Evolutionary conservation across 768 basidiomycete genomes (phyloP), one percentile per base, ranked within the genome.

Genomic region (Suillus subaureus): DNA sequence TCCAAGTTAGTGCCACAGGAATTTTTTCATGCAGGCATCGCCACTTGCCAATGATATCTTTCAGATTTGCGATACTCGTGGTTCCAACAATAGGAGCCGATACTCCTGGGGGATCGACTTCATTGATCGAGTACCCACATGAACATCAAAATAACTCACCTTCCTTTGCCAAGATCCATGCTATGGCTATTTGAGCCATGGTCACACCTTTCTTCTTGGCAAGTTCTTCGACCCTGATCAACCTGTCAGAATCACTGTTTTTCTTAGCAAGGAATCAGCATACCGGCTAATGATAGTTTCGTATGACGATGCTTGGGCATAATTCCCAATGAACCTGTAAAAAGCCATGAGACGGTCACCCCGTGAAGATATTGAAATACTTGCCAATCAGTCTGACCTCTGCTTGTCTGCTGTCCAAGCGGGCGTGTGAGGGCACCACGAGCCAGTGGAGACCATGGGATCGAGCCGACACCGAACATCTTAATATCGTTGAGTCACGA

Each of bases 41-140:
- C 11, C 52, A 68, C 77, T 16, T 45, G 78, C 78, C 79, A 51
- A 83, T 77, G 62, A 80, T 72, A 40, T 83, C 83, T 39, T 75
- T 72, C 26, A 84, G 68, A 40, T 80, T 78, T 55, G 80, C 72
- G 18, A 80, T 51, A 56, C 72, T 81, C 0, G 81, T 84, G 3
- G 78, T 77, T 3, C 83, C 84, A 9, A 84, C 73, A 39, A 83
- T 81, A 12, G 84, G 83, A 4, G 82, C 81, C 4, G 76, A 78
- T 18, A 84, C 77, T 21, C 64, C 75, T 78, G 28, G 4, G 40
- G 45, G 7, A 31, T 43, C 11, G 26, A 40, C 35, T 7, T 66
- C 47, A 28, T 61, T 28, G 8, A 61, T 62, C 33, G 33, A 23
- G 33, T 21, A 62, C 12, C 11, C 23, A 51, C n/a, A 21, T 6